Base-by-base conservation (phyloP, 2,329 filamentous ascomycete species). In the Colletotrichum sp. region DNA sequence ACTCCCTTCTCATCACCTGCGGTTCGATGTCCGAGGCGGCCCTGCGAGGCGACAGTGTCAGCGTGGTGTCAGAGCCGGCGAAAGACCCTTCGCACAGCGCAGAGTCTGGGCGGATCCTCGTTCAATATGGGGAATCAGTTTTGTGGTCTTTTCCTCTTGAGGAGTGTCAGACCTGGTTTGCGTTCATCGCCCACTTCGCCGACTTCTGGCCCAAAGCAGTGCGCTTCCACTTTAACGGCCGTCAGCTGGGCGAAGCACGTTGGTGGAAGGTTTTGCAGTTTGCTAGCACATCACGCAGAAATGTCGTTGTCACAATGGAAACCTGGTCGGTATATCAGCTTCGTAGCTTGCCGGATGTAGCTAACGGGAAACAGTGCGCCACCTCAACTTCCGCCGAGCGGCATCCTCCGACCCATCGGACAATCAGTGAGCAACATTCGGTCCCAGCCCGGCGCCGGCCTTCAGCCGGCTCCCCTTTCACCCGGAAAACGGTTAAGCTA, bases 131-230 rank as follows among this genome's bases (percentile, higher is more conserved):
- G 5, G 80, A 81, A 32, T 81, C 82, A 0, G 79, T 87, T 3
- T 75, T 84, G 18, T 89, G 87, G 87, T 80, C 81, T 3, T 78
- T 89, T 12, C 79, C 82, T 4, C 75, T 84, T 5, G 79, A 85
- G 18, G 83, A 88, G 63, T 89, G 87, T 68, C 79, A 81, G 30
- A 87, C 85, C 1, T 89, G 87, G 87, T 86, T 89, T 63, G 79
- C 79, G 5, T 88, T 89, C 62, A 55, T 87, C 4, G 81, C 85
- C 1, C 85, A 86, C 57, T 89, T 89, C 60, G 80, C 81, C 55
- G 82, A 84, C 8, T 88, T 87, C 74, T 88, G 87, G 86, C 86
- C 87, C 1, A 79, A 79, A 12, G 76, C 77, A 3, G 72, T 87
- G 2, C 81, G 83, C n/a, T 87, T 88, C 39, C 84, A 80, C 62